These are phyloP conservation scores for Phytopythium aichiense DNA, from an alignment of 352 stramenopile genomes.

Conservation along the genomic window DNA sequence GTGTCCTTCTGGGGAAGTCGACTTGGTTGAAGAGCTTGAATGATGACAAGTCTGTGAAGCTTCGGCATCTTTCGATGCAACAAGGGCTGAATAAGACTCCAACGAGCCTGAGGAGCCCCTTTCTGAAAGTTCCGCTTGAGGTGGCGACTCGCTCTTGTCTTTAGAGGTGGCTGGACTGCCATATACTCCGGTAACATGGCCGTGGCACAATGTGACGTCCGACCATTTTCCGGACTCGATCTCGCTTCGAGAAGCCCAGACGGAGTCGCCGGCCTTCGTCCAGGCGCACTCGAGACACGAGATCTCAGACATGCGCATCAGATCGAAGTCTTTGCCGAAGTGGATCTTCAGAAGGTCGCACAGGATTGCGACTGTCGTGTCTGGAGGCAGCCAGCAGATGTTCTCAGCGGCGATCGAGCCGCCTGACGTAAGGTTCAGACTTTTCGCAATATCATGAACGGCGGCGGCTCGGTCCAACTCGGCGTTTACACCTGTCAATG, in stretches of 20 bases:
- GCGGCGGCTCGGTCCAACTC: neutral
- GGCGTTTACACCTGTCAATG: neutral
- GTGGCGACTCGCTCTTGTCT: no score
- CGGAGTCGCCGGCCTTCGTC: no score
- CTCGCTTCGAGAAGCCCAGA: neutral
- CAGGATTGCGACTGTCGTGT: neutral
- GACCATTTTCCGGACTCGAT: neutral
- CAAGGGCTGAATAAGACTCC: no score
- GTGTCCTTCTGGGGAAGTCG: no score
- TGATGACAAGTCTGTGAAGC: no score
- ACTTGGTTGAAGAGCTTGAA: no score
- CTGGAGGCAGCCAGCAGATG: neutral
- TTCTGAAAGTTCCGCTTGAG: no score
- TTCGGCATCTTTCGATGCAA: no score
- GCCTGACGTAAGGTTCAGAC: neutral
- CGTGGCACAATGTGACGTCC: no score
- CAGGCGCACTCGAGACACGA: neutral
- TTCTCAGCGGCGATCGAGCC: neutral
- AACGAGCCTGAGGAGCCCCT: no score
- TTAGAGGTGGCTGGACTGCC: no score
- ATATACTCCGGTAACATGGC: no score
- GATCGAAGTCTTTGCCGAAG: neutral
- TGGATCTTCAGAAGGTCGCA: neutral
- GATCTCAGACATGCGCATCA: neutral
- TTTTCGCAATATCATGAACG: neutral